Base-by-base conservation (phyloP, 305 asterid genomes). In the Fraxinus floribunda region DNA sequence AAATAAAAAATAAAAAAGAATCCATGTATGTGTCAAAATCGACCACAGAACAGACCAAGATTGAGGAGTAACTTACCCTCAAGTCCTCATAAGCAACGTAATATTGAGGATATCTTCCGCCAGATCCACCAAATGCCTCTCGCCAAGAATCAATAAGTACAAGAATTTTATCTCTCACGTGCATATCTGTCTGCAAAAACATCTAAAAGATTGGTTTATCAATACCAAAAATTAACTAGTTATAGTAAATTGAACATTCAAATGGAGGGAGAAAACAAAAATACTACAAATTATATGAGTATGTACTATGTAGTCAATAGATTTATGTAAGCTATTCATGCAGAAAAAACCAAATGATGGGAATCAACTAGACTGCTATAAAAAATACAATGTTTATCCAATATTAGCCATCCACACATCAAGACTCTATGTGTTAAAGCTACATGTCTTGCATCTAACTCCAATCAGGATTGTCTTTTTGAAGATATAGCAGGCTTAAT, bases 51-150 rank as follows among this genome's bases (percentile, higher is more conserved):
- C 3, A 66, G 6, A 24, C 36, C 35, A 10, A 66, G 73, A 26
- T 66, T 26, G 35, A 26, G 73, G 35, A 66, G 34, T 30, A 74
- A 80, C 82, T 89, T 86, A 95, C 99, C 94, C 95, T 89, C 78
- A 97, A 80, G 75, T 95, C 99, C 80, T 97, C 99, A n/a, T 92
- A 97, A 60, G 97, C 98, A 93, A 91, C 87, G 89, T 85, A 86
- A 82, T 95, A 97, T 78, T 93, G 98, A 57, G 99, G 94, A 88
- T 95, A 90, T 90, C 89, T 93, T 80, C 97, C 97, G 78, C 97
- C 88, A 55, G 94, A 68, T 71, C 96, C 97, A 87, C 98, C 97
- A 87, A 97, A 95, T 76, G 99, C 98, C 76, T 93, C 97, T 81
- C 88, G 90, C 99, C 99, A 97, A 75, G 99, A 86, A 84, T 91